Percentiles rank a stretch among this genome's conserved stretches.
Conservation (phyloP, 176 grass and related monocot genomes). For the Avena eriantha region DNA sequence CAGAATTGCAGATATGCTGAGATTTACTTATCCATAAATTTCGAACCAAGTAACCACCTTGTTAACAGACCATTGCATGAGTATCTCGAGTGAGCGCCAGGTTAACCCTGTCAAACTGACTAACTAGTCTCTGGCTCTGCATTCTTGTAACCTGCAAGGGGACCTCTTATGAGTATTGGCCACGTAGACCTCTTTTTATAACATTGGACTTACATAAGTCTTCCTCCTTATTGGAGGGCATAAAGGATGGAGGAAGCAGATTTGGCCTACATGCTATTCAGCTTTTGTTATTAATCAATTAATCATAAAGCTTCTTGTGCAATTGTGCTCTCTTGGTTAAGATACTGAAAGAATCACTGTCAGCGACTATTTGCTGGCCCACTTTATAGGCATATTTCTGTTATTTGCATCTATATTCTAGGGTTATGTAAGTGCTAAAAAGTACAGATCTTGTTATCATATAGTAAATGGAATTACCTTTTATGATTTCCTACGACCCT, state of each 20-base stretch:
- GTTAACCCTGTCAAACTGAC: background rate
- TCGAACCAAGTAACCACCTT: background rate
- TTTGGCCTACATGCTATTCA: conserved; percentile 9
- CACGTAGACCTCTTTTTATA: background rate
- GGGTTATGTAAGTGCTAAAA: background rate
- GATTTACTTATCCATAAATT: background rate
- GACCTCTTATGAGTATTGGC: background rate
- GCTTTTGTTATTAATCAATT: background rate
- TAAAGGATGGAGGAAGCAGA: conserved; percentile 5
- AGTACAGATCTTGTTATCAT: background rate
- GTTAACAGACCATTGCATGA: background rate
- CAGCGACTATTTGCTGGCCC: background rate
- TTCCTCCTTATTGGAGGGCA: conserved; percentile 10
- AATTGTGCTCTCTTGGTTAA: conserved; percentile 7
- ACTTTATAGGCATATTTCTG: background rate
- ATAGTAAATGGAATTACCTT: conserved; percentile 5
- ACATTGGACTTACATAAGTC: background rate
- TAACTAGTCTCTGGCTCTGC: background rate
- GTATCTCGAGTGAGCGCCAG: background rate
- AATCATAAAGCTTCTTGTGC: background rate
- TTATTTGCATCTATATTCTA: conserved; percentile 31
- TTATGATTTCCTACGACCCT: background rate
- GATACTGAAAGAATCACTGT: background rate
- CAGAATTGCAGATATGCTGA: background rate
- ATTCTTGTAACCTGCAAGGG: background rate